Evolutionary conservation across 257 asterid genomes (phyloP).

Genomic region (Capsicum rhomboideum): DNA sequence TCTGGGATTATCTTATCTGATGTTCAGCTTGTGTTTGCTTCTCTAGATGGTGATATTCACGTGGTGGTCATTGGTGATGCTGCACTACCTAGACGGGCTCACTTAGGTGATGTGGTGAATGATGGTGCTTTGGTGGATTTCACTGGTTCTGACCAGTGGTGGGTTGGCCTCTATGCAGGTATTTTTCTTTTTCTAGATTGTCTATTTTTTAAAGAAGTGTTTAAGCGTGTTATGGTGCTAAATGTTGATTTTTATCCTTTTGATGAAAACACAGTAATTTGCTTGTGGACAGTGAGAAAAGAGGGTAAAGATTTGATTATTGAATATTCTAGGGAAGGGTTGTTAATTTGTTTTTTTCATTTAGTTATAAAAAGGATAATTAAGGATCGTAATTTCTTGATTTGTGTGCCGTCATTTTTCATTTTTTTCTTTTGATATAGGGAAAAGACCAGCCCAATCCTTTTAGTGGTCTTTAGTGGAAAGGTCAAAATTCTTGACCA

Average conservation of each 20-base stretch:
- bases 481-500: not conserved
- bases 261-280: not conserved
- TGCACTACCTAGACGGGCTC: slow-evolving; percentile 41
- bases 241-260: not conserved
- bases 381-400: not conserved
- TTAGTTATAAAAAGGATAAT: not conserved
- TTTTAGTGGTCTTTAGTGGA: not conserved
- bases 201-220: not conserved
- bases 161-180: slow-evolving; percentile 98
- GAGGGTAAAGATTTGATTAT: not conserved
- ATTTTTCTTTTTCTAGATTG: not conserved
- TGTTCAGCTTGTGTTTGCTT: slow-evolving; percentile 42
- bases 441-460: not conserved
- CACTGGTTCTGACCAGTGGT: slow-evolving; percentile 69
- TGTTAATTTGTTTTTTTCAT: not conserved
- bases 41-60: slow-evolving; percentile 71
- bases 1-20: slow-evolving; percentile 53
- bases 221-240: not conserved
- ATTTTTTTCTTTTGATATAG: not conserved
- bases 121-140: slow-evolving; percentile 84
- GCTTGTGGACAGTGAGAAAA: not conserved
- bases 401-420: not conserved
- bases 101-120: slow-evolving; percentile 66
- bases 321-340: not conserved
- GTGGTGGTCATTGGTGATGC: slow-evolving; percentile 21